These are phyloP conservation scores for Trichoderma endophyticum DNA, from an alignment of 2,329 filamentous ascomycete genomes.

Conservation along the genomic window DNA sequence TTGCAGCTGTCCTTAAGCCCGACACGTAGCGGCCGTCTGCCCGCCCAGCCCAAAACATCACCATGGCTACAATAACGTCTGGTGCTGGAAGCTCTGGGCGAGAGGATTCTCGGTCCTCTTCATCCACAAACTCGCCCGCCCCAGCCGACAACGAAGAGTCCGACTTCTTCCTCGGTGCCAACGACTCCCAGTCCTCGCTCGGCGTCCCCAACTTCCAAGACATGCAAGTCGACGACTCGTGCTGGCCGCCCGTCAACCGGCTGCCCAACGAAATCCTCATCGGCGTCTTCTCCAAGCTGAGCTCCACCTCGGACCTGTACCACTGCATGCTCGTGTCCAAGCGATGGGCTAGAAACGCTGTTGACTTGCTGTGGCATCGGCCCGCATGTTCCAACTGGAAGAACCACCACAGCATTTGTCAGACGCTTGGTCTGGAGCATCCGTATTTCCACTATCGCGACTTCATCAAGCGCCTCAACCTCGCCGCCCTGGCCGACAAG, in stretches of 20 bases:
- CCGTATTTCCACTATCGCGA: constrained; percentile 87
- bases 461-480: constrained; percentile 87
- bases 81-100: constrained; percentile 34
- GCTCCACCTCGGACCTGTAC: constrained; percentile 70
- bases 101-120: constrained; percentile 58
- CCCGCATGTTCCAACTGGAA: constrained; percentile 85
- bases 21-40: constrained; percentile 5
- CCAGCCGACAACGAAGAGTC: constrained; percentile 85
- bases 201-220: constrained; percentile 75
- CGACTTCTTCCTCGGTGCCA: constrained; percentile 83
- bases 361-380: constrained; percentile 91
- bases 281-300: constrained; percentile 82
- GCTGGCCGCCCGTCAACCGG: constrained; percentile 74
- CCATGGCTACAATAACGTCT: constrained; percentile 16
- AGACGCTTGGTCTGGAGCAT: constrained; percentile 66
- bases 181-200: constrained; percentile 91
- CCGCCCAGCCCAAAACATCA: background rate
- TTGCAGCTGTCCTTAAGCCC: background rate
- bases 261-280: constrained; percentile 95
- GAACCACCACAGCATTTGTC: constrained; percentile 76
- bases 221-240: constrained; percentile 66
- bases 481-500: constrained; percentile 70
- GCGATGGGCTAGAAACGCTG: constrained; percentile 86
- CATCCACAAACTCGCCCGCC: constrained; percentile 71
- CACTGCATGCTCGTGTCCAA: constrained; percentile 93